These are phyloP conservation scores for Colletotrichum godetiae DNA, from an alignment of 2,329 filamentous ascomycete genomes.

Conservation along the genomic window DNA sequence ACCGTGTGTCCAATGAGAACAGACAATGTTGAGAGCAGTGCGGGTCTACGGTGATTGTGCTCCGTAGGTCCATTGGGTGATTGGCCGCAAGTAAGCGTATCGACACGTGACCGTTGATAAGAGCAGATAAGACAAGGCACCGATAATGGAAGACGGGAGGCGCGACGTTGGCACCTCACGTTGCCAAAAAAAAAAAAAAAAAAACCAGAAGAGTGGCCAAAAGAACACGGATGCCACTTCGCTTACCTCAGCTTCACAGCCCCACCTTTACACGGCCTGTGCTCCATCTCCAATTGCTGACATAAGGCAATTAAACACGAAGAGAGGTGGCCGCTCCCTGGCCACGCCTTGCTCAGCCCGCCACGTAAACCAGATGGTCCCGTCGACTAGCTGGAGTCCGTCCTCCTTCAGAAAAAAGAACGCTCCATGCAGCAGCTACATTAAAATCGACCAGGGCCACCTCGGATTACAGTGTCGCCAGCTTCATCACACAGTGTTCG, in stretches of 20 bases:
- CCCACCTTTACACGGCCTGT: not conserved
- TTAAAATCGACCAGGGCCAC: not conserved
- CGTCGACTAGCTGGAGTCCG: not conserved
- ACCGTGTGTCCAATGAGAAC: constrained; percentile 4
- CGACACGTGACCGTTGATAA: not conserved
- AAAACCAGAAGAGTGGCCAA: not conserved
- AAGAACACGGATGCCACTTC: not conserved
- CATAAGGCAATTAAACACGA: not conserved
- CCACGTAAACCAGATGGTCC: constrained; percentile 31
- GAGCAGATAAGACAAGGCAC: not conserved
- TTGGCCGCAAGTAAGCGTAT: constrained; percentile 9
- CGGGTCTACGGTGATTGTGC: not conserved
- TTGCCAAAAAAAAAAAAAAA: not conserved
- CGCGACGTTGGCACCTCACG: not conserved
- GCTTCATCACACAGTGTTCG: constrained; percentile 3
- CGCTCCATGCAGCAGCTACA: constrained; percentile 23
- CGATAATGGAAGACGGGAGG: not conserved
- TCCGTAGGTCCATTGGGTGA: constrained; percentile 5
- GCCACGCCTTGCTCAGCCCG: not conserved
- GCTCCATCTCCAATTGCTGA: not conserved
- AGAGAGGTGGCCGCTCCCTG: not conserved
- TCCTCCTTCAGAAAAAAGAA: not conserved
- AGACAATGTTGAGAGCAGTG: not conserved
- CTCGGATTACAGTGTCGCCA: not conserved
- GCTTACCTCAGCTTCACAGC: not conserved